Evolutionary conservation across 805 yeast genomes (phyloP).

Genomic region (Candida maltosa): DNA sequence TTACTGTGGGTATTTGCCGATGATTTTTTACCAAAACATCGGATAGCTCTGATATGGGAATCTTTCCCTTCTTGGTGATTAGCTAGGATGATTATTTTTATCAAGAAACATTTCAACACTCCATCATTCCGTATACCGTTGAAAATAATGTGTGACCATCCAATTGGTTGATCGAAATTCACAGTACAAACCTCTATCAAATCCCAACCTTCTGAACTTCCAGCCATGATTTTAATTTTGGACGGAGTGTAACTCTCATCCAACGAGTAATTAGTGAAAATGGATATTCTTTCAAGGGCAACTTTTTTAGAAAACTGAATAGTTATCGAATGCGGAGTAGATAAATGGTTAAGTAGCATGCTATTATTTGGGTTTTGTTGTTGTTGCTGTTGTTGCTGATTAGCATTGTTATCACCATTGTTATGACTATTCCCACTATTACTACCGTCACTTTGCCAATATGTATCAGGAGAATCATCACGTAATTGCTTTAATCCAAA

Average conservation of each 20-base stretch:
- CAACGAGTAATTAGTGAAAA: slow-evolving; percentile 64
- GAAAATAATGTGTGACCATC: slow-evolving; percentile 72
- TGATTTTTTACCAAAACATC: slow-evolving; percentile 44
- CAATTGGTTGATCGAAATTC: slow-evolving; percentile 62
- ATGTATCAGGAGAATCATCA: slow-evolving; percentile 67
- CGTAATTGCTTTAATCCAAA: slow-evolving; percentile 69
- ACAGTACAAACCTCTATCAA: slow-evolving; percentile 61
- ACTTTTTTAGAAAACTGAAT: slow-evolving; percentile 79
- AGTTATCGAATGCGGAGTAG: slow-evolving; percentile 79
- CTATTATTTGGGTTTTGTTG: slow-evolving; percentile 79
- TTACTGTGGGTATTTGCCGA: not conserved
- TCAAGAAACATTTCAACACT: slow-evolving; percentile 61
- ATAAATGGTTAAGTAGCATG: slow-evolving; percentile 56
- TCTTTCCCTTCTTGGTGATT: slow-evolving; percentile 97
- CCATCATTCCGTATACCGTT: slow-evolving; percentile 52
- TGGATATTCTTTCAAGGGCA: slow-evolving; percentile 59
- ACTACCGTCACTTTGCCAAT: slow-evolving; percentile 93
- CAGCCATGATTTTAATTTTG: slow-evolving; percentile 60
- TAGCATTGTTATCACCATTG: slow-evolving; percentile 21
- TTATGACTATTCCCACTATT: slow-evolving; percentile 23
- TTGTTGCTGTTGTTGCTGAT: slow-evolving; percentile 45
- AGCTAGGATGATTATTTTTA: slow-evolving; percentile 59
- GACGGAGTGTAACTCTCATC: slow-evolving; percentile 96
- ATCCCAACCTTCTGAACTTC: slow-evolving; percentile 74
- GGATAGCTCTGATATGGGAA: slow-evolving; percentile 78